Evolutionary conservation across 2,329 filamentous ascomycete species (phyloP), one percentile per base, ranked within the genome.

Genomic region (Penicillium sp.): DNA sequence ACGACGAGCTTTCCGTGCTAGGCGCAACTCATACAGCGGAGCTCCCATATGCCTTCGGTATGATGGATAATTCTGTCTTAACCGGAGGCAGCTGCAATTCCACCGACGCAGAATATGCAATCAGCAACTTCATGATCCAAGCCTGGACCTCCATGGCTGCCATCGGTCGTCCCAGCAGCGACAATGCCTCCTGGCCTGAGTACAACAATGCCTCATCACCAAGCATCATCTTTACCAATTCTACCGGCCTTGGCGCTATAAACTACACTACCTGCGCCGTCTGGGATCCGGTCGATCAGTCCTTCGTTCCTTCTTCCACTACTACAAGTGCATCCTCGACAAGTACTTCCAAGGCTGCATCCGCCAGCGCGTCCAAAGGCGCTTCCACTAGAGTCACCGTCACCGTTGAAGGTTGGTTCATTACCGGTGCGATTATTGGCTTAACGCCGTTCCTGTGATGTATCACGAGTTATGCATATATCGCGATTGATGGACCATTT

Each of bases 101-200:
- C 28, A 60, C 63, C 0, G 8, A 47, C 0, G 51, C 38, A 3
- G 62, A 66, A 45, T 49, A 33, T 3, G 5, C 28, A 12, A 58
- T 65, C 23, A 59, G 64, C 56, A 28, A 49, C 5, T 51, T 64
- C 50, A 62, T 65, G 56, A 60, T 59, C 33, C 52, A 52, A n/a
- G 18, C 61, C 1, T 65, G 63, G 63, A 61, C 58, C 9, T 56
- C 62, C 11, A 65, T 66, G 64, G 63, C 64, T 16, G 52, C 52
- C 5, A 57, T 57, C 35, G 63, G 23, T 28, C 20, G 59, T 5
- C 64, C 64, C 9, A 43, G 45, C n/a, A 56, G 33, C 20, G 38
- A 23, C 1, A 57, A 26, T 1, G 56, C 63, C 42, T 1, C 33
- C 8, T 64, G 63, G 63, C 63, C 63, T 11, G 28, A 20, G 24